Evolutionary conservation across 2,329 filamentous ascomycete genomes (phyloP), one percentile per base, ranked within the genome.

Genomic region (Seiridium cupressi): DNA sequence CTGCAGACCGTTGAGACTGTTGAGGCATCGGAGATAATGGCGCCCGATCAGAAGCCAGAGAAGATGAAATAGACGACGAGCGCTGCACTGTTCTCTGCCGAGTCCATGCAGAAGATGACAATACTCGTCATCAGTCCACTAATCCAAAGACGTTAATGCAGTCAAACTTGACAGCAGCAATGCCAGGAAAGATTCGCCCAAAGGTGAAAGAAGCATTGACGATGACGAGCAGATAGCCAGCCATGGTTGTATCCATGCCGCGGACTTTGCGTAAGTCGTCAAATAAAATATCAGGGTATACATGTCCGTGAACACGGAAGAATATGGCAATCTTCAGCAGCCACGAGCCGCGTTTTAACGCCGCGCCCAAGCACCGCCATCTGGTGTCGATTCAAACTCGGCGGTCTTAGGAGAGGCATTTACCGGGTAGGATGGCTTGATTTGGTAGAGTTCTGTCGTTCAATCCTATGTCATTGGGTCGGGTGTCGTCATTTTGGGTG

Each of bases 221-320:
- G 61, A 91, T 86, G 3, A 88, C 82, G 5, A 91, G 74, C n/a
- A 91, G 78, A 68, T 90, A 91, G 66, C 86, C 89, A 0, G 85
- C 84, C 1, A 90, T 71, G 0, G 81, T 77, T 1, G 77, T 73
- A 1, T 83, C 78, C 63, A 90, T 82, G n/a, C 79, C 77, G 1
- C 76, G 73, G 0, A 77, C 70, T 2, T 84, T 3, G 85, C 87
- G 66, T 87, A 91, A 1, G 84, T 77, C 13, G 86, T 84, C 32
- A 87, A 76, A 71, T 83, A 87, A 72, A 86, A 86, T 46, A 87
- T 74, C 38, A 84, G 84, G 40, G 81, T 81, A 65, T 86, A 83
- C 68, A 83, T 80, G 60, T 75, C 73, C 32, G 78, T 71, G 63
- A 82, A 72, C 26, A 73, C 61, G 60, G 60, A 76, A 76, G 63